These are phyloP conservation scores for Colletotrichum agaves DNA, from an alignment of 2,329 filamentous ascomycete species.

Conservation along the genomic window DNA sequence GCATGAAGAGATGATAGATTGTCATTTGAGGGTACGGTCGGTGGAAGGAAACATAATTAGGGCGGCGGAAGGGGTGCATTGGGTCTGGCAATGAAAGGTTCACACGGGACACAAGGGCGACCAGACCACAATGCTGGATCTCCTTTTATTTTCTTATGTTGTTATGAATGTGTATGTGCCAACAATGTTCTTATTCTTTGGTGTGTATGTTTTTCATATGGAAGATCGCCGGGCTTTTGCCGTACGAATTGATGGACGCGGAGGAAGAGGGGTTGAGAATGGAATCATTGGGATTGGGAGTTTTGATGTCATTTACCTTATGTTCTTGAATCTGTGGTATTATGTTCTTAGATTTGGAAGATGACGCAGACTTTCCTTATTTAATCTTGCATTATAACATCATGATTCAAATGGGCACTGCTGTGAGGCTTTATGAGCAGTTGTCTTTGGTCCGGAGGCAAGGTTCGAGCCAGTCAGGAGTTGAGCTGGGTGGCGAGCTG, in stretches of 20 bases:
- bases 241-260: background rate
- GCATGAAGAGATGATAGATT: slow-evolving; percentile 22
- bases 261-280: background rate
- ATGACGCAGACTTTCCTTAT: slow-evolving; percentile 25
- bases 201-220: background rate
- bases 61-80: background rate
- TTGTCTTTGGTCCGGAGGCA: background rate
- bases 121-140: slow-evolving; percentile 34
- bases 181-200: background rate
- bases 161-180: background rate
- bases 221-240: background rate
- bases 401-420: background rate
- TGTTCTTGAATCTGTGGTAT: background rate
- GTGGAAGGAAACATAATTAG: background rate
- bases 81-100: background rate
- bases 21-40: background rate
- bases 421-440: too few relatives aligned
- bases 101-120: slow-evolving; percentile 35
- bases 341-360: background rate
- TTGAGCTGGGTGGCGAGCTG: too few relatives aligned
- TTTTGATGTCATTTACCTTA: slow-evolving; percentile 31
- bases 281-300: slow-evolving; percentile 21
- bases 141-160: slow-evolving; percentile 21
- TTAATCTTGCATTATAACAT: slow-evolving; percentile 5
- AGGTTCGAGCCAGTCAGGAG: too few relatives aligned